These are phyloP conservation scores for Colletotrichum cereale DNA, from an alignment of 2,329 filamentous ascomycete species.

Conservation along the genomic window DNA sequence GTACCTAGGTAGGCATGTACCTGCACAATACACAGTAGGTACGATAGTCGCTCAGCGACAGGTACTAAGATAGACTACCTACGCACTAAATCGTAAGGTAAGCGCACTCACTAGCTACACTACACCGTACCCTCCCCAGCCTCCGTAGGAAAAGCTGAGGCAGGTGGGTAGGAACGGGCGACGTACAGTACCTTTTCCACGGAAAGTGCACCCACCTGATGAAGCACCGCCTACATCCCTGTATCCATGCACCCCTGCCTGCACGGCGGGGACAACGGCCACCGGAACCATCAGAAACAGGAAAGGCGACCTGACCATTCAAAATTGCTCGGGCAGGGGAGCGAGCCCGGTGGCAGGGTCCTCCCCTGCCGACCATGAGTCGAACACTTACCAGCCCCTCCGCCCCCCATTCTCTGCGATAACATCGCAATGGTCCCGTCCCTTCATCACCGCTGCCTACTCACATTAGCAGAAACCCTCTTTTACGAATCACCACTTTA, in stretches of 20 bases:
- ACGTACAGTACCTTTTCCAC: constrained; percentile 3
- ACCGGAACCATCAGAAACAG: constrained; percentile 37
- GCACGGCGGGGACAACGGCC: constrained; percentile 29
- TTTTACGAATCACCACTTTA: neutral
- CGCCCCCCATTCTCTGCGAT: neutral
- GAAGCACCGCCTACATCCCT: constrained; percentile 11
- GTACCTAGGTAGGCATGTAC: no score
- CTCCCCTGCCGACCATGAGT: constrained; percentile 24
- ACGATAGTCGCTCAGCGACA: neutral
- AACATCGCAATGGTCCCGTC: neutral
- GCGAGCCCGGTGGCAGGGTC: neutral
- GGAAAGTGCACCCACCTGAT: constrained; percentile 13
- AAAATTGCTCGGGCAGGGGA: constrained; percentile 33
- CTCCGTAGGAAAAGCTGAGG: constrained; percentile 9
- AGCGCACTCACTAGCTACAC: neutral
- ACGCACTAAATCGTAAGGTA: no score
- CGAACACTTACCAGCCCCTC: constrained; percentile 1
- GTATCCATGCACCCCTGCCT: constrained; percentile 16
- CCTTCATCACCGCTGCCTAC: neutral
- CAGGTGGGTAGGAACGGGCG: neutral
- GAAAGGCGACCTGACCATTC: constrained; percentile 33
- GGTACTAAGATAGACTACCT: neutral
- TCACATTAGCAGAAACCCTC: neutral
- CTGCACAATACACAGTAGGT: no score
- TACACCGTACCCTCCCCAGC: no score